Conservation (phyloP, 1,284 basidiomycete species). For the Crepidotus sp. region DNA sequence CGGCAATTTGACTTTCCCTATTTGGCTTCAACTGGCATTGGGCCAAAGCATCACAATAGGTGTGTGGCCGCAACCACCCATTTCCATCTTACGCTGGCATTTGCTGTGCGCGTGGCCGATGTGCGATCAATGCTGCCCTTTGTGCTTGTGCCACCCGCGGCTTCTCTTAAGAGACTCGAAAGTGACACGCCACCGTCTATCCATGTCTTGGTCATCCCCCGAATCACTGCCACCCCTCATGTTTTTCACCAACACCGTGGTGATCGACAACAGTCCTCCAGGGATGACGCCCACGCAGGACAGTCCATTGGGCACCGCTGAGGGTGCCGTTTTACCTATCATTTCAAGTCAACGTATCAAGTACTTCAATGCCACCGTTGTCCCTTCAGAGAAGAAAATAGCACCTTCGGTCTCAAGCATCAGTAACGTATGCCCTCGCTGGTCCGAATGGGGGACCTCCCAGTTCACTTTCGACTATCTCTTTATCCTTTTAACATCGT, state of each 20-base stretch:
- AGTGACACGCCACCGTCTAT: constrained; percentile 2
- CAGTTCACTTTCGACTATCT: constrained; percentile 11
- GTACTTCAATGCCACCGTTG: constrained; percentile 4
- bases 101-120: constrained; percentile 1
- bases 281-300: not conserved
- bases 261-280: not conserved
- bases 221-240: constrained; percentile 5
- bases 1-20: constrained; percentile 1
- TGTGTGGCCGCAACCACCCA: not conserved
- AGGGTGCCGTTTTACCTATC: not conserved
- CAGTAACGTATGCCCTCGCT: not conserved
- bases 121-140: constrained; percentile 8
- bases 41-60: not conserved
- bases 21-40: not conserved
- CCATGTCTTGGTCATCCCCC: constrained; percentile 4
- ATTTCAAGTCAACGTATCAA: not conserved
- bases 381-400: not conserved
- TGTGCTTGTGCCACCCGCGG: constrained; percentile 7
- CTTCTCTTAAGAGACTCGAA: not conserved
- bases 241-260: not conserved
- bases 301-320: not conserved
- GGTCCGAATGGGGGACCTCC: constrained; percentile 1
- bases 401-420: not conserved
- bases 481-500: constrained; percentile 4
- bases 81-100: not conserved